A percentile compares a stretch with the other conserved stretches of the same genome.
These are phyloP conservation scores for Calocybe indica DNA, from an alignment of 768 basidiomycete species.

Conservation along the genomic window DNA sequence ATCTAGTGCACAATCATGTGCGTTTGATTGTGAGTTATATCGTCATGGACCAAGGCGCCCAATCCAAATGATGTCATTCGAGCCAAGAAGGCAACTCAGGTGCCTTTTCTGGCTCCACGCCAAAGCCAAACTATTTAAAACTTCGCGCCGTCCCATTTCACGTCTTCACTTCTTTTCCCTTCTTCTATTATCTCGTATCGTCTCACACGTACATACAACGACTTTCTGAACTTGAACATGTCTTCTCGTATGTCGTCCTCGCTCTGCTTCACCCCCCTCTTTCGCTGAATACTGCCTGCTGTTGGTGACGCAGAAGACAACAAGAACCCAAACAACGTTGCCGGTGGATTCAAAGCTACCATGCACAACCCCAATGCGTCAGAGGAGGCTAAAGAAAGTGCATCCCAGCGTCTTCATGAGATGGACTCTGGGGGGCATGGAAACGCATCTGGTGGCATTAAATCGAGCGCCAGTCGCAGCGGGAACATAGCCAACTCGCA, in stretches of 20 bases:
- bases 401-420: slow-evolving; percentile 33
- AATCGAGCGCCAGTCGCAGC: slow-evolving; percentile 1
- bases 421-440: slow-evolving; percentile 5
- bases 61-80: no score
- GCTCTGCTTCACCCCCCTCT: not conserved
- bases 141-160: no score
- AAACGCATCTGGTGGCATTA: not conserved
- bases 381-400: slow-evolving; percentile 42
- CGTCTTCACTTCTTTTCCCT: no score
- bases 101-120: no score
- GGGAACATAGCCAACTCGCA: not conserved
- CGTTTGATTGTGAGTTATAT: no score
- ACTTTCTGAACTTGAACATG: not conserved
- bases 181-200: no score
- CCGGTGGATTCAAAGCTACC: slow-evolving; percentile 50
- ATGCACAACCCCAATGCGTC: slow-evolving; percentile 52
- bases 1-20: no score
- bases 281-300: not conserved
- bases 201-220: not conserved
- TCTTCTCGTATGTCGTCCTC: not conserved
- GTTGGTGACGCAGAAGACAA: slow-evolving; percentile 5
- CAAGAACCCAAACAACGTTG: slow-evolving; percentile 42
- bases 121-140: no score
- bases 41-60: no score
- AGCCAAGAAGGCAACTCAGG: no score